Percentiles rank a stretch among this genome's conserved stretches.
phyloP scores from a whole-genome alignment of 768 basidiomycete species.

The Trametes coccinea region DNA sequence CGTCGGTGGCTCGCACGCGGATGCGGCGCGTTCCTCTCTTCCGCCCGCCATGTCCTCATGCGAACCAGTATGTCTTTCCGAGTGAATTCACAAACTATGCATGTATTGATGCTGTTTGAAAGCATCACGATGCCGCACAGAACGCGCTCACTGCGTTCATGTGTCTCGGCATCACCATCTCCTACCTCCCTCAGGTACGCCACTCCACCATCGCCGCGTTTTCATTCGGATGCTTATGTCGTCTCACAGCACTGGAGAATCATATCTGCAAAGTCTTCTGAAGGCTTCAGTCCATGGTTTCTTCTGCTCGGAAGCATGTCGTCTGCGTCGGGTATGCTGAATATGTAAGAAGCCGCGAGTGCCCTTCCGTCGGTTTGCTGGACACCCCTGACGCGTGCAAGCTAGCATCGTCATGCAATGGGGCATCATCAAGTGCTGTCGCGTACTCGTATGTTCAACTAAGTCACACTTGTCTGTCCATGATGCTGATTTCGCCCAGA shows the following conservation, averaged over 20 bases:
- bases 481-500: slow-evolving; percentile 39
- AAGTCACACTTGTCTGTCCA: background rate
- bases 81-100: too few species aligned
- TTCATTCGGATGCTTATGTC: background rate
- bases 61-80: too few species aligned
- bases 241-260: slow-evolving; percentile 72
- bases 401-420: slow-evolving; percentile 81
- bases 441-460: slow-evolving; percentile 57
- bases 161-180: slow-evolving; percentile 71
- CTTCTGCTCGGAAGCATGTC: slow-evolving; percentile 86
- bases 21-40: too few species aligned
- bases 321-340: slow-evolving; percentile 79
- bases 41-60: too few species aligned
- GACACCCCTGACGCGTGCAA: background rate
- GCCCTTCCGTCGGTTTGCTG: background rate
- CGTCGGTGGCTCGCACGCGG: too few species aligned
- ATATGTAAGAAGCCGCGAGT: slow-evolving; percentile 55
- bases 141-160: slow-evolving; percentile 66
- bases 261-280: slow-evolving; percentile 71
- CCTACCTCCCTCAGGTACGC: slow-evolving; percentile 81
- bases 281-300: slow-evolving; percentile 92
- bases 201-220: slow-evolving; percentile 30
- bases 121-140: slow-evolving; percentile 77
- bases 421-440: slow-evolving; percentile 79
- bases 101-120: background rate